These are phyloP conservation scores for Metarhizium brunneum DNA, from an alignment of 2,329 filamentous ascomycete species.

Conservation along the genomic window DNA sequence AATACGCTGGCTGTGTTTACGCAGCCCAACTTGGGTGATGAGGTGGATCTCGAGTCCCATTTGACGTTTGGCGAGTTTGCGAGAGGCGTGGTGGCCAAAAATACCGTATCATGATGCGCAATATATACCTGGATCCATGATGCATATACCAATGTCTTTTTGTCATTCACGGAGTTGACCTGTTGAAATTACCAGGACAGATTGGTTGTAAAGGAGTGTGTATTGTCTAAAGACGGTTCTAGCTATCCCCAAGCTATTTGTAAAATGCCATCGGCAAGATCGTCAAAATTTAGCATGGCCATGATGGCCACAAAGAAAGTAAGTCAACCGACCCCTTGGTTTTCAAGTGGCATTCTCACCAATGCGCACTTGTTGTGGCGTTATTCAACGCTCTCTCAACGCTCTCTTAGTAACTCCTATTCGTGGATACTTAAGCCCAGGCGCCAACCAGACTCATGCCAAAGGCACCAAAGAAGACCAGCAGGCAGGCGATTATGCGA, in stretches of 20 bases:
- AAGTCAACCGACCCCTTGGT: background rate
- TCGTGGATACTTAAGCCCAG: conserved; percentile 39
- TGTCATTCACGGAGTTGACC: too few relatives aligned
- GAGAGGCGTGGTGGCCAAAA: conserved; percentile 48
- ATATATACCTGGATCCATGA: background rate
- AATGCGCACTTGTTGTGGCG: background rate
- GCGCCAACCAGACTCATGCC: conserved; percentile 56
- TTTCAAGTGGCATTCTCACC: conserved; percentile 1
- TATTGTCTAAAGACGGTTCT: background rate
- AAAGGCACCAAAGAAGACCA: conserved; percentile 51
- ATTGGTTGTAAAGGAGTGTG: background rate
- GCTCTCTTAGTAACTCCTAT: background rate
- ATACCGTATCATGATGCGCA: conserved; percentile 35
- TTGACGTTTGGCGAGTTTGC: conserved; percentile 72
- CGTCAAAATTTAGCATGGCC: background rate
- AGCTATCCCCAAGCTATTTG: background rate
- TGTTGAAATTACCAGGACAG: too few relatives aligned
- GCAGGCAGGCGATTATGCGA: conserved; percentile 43
- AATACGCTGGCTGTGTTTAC: conserved; percentile 97
- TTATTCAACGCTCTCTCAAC: background rate
- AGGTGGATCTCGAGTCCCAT: conserved; percentile 59
- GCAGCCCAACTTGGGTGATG: conserved; percentile 82
- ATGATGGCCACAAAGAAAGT: background rate
- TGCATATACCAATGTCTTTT: too few relatives aligned
- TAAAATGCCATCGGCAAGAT: background rate